phyloP scores from a whole-genome alignment of 1,284 basidiomycete genomes.

The Malassezia globosa region DNA sequence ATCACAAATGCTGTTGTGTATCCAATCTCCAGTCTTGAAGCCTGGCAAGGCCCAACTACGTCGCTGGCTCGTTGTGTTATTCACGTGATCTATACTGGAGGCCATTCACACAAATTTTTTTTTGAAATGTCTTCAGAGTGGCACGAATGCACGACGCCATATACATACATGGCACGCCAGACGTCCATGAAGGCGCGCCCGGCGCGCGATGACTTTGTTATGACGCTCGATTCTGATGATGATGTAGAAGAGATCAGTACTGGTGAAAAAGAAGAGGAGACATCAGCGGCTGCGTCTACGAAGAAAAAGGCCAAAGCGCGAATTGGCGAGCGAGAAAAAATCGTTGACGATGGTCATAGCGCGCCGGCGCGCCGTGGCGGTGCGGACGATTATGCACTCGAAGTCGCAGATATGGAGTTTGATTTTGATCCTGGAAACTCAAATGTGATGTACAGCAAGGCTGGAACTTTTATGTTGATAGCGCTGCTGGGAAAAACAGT shows the following conservation, averaged over 20 bases:
- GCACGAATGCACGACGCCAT: too few relatives aligned
- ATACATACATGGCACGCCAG: too few relatives aligned
- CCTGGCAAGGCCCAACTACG: too few relatives aligned
- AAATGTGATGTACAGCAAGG: conserved; percentile 11
- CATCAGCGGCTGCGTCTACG: neutral
- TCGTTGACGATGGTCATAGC: conserved; percentile 22
- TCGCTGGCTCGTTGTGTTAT: too few relatives aligned
- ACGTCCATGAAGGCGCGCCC: neutral
- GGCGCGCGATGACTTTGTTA: conserved; percentile 36
- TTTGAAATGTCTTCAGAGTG: too few relatives aligned
- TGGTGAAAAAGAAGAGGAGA: neutral
- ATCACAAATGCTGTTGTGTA: too few relatives aligned
- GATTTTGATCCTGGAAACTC: conserved; percentile 33
- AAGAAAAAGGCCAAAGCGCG: conserved; percentile 24
- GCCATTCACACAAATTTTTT: too few relatives aligned
- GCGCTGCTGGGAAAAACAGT: conserved; percentile 18
- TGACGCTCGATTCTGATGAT: conserved; percentile 45
- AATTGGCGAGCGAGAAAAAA: conserved; percentile 35
- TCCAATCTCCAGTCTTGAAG: too few relatives aligned
- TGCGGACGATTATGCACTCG: conserved; percentile 18
- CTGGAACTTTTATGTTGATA: conserved; percentile 37
- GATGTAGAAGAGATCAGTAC: conserved; percentile 12
- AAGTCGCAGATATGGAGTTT: conserved; percentile 37
- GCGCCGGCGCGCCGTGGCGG: neutral
- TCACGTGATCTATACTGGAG: too few relatives aligned